Evolutionary conservation across 768 basidiomycete species (phyloP).

Genomic region (Dictyophora rubrovolvata): DNA sequence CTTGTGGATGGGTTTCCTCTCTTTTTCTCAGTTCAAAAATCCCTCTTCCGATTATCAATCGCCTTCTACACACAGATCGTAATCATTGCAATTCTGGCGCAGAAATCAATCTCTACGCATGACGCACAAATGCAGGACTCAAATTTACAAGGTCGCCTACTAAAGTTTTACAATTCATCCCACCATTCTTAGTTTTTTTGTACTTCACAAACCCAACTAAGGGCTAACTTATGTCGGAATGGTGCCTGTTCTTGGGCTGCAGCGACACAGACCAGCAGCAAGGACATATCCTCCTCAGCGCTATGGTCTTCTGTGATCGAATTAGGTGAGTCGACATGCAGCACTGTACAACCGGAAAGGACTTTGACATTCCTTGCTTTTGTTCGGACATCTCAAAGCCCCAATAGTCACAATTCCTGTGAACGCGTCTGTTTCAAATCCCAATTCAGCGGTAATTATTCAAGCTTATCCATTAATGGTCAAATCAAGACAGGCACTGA

Average conservation of each 20-base stretch:
- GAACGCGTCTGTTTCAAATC: constrained; percentile 28
- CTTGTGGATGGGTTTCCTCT: constrained; percentile 37
- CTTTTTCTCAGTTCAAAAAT: constrained; percentile 33
- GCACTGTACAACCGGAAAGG: neutral
- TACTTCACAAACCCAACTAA: constrained; percentile 44
- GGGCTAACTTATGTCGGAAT: constrained; percentile 48
- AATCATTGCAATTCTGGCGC: constrained; percentile 29
- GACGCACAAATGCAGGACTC: constrained; percentile 25
- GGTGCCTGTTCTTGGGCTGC: constrained; percentile 53
- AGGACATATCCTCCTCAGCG: constrained; percentile 43
- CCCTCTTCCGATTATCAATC: constrained; percentile 34
- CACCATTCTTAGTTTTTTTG: constrained; percentile 36
- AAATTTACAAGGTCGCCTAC: neutral
- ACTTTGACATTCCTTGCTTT: neutral
- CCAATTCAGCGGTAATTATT: constrained; percentile 24
- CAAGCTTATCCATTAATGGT: constrained; percentile 6
- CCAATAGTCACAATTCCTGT: constrained; percentile 52
- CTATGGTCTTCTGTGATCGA: constrained; percentile 39
- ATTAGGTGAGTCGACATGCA: constrained; percentile 38
- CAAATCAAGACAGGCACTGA: neutral
- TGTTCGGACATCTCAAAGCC: constrained; percentile 26
- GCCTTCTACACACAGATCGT: constrained; percentile 42
- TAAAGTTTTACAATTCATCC: constrained; percentile 1
- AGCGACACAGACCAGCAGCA: constrained; percentile 37
- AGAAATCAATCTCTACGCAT: constrained; percentile 21